Percentiles rank a stretch among this genome's conserved stretches.
These are phyloP conservation scores for Scutellaria barbata DNA, from an alignment of 257 asterid genomes.

Conservation along the genomic window DNA sequence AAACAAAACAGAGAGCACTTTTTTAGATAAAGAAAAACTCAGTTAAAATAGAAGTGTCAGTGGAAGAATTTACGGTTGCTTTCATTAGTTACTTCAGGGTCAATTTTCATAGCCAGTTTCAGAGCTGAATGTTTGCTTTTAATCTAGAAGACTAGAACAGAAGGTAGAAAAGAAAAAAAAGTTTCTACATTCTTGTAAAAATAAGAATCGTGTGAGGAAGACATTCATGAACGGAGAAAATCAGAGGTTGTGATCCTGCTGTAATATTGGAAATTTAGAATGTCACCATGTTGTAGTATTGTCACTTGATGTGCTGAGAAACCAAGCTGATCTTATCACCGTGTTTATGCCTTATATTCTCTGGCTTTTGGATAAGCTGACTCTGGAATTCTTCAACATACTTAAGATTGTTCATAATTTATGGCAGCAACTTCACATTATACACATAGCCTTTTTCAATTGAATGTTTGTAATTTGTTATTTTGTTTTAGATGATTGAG, in stretches of 20 bases:
- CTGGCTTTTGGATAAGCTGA: neutral
- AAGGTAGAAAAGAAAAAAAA: neutral
- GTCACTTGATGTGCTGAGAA: constrained; percentile 19
- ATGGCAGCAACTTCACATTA: constrained; percentile 9
- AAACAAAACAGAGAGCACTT: constrained; percentile 13
- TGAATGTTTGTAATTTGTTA: constrained; percentile 21
- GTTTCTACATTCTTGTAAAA: neutral
- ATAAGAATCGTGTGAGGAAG: neutral
- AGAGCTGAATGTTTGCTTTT: neutral
- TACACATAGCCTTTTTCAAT: neutral
- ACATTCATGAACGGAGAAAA: constrained; percentile 23
- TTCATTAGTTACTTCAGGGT: neutral
- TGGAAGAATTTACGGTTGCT: neutral
- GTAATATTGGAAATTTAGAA: neutral
- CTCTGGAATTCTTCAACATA: constrained; percentile 10
- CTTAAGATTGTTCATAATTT: neutral
- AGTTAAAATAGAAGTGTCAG: neutral
- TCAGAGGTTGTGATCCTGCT: neutral
- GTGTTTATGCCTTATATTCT: constrained; percentile 29
- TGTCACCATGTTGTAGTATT: neutral
- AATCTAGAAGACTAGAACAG: neutral
- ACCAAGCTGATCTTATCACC: constrained; percentile 9
- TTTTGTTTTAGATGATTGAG: constrained; percentile 77
- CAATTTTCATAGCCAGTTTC: neutral
- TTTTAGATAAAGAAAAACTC: neutral